Evolutionary conservation across 2,329 filamentous ascomycete genomes (phyloP).

Genomic region (Penicillium vulpinum): DNA sequence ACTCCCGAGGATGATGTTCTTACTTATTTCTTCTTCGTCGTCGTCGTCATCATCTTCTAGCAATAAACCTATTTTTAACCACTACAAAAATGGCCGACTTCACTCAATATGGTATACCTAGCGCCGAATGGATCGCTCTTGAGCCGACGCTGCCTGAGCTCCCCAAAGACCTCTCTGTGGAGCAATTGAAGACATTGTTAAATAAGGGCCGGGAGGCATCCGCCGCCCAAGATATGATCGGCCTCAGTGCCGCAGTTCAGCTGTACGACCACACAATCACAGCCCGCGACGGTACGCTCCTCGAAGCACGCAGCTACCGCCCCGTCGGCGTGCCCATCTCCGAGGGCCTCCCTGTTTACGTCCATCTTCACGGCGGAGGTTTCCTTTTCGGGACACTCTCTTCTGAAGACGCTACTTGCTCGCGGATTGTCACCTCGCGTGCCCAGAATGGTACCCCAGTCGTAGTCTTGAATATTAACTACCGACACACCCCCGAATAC

Average conservation of each 20-base stretch:
- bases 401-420: slow-evolving; percentile 56
- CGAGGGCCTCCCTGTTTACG: slow-evolving; percentile 49
- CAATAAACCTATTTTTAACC: neutral
- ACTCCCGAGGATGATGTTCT: neutral
- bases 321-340: slow-evolving; percentile 33
- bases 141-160: slow-evolving; percentile 35
- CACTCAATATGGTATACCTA: slow-evolving; percentile 44
- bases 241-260: slow-evolving; percentile 31
- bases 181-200: slow-evolving; percentile 25
- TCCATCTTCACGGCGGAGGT: slow-evolving; percentile 58
- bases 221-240: slow-evolving; percentile 34
- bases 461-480: slow-evolving; percentile 58
- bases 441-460: slow-evolving; percentile 27
- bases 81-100: slow-evolving; percentile 36
- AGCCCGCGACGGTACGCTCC: slow-evolving; percentile 47
- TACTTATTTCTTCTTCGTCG: too few relatives aligned
- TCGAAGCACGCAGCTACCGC: slow-evolving; percentile 52
- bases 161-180: slow-evolving; percentile 20
- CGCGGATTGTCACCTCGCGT: slow-evolving; percentile 45
- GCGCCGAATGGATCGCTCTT: slow-evolving; percentile 48
- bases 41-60: too few relatives aligned
- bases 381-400: slow-evolving; percentile 57
- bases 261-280: slow-evolving; percentile 42
- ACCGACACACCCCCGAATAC: slow-evolving; percentile 59
- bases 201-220: slow-evolving; percentile 39